phyloP scores from a whole-genome alignment of 2,329 filamentous ascomycete genomes.

The Claviceps arundinis region DNA sequence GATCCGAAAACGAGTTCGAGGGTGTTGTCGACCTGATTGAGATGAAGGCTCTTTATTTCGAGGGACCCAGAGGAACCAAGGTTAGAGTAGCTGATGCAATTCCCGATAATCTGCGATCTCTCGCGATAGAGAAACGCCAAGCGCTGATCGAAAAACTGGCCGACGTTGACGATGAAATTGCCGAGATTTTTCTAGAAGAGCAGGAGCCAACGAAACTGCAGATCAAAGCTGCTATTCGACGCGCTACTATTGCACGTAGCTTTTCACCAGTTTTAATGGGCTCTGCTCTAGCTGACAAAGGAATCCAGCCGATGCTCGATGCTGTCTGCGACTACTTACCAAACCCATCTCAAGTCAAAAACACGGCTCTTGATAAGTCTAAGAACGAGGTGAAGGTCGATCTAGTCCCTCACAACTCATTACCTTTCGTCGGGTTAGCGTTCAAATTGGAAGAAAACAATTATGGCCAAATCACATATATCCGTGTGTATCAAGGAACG shows the following conservation, averaged over 20 bases:
- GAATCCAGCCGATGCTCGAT: constrained; percentile 91
- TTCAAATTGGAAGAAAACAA: constrained; percentile 99
- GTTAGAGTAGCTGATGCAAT: constrained; percentile 67
- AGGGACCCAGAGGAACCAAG: constrained; percentile 67
- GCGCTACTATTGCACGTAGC: constrained; percentile 76
- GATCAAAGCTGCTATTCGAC: constrained; percentile 83
- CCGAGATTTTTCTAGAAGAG: constrained; percentile 87
- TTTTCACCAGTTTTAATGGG: constrained; percentile 97
- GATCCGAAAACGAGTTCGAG: constrained; percentile 78
- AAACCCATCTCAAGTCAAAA: constrained; percentile 79
- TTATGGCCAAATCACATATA: constrained; percentile 95
- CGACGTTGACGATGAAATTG: constrained; percentile 96
- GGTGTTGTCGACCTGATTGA: constrained; percentile 86
- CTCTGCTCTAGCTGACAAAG: constrained; percentile 87
- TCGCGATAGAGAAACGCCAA: constrained; percentile 70
- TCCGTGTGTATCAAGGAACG: constrained; percentile 91
- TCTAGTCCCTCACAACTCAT: constrained; percentile 81
- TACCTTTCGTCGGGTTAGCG: constrained; percentile 88
- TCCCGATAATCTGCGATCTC: constrained; percentile 60
- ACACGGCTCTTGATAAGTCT: constrained; percentile 74
- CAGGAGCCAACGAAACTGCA: constrained; percentile 63
- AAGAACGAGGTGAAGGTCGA: constrained; percentile 69
- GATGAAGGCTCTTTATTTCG: constrained; percentile 89
- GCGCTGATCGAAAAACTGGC: constrained; percentile 88
- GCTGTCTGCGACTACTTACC: constrained; percentile 93